These are phyloP conservation scores for Metarhizium brunneum DNA, from an alignment of 2,329 filamentous ascomycete genomes.

Conservation along the genomic window DNA sequence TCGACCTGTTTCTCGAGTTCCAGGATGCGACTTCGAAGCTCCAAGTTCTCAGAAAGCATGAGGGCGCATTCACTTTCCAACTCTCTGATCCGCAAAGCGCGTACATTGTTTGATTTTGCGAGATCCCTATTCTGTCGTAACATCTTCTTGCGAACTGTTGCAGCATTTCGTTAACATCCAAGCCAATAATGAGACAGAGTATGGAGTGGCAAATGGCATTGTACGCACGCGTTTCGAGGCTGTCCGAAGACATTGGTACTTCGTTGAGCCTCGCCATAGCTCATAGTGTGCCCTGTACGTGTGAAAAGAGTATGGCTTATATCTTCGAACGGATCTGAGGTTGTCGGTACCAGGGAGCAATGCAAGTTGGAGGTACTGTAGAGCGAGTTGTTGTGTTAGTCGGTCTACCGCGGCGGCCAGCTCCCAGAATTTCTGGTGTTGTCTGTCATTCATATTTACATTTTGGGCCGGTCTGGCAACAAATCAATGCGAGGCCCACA, in stretches of 20 bases:
- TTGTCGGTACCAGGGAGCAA: background rate
- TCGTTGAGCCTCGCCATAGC: constrained; percentile 77
- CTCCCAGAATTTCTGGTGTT: constrained; percentile 13
- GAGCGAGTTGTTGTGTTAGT: constrained; percentile 4
- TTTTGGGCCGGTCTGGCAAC: constrained; percentile 17
- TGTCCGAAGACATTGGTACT: constrained; percentile 57
- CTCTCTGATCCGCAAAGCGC: constrained; percentile 66
- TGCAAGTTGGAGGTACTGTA: background rate
- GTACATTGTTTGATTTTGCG: constrained; percentile 66
- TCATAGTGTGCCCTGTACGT: constrained; percentile 21
- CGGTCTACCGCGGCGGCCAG: constrained; percentile 4
- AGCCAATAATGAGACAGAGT: background rate
- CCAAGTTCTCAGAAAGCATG: constrained; percentile 70
- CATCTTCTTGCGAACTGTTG: constrained; percentile 65
- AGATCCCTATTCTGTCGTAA: constrained; percentile 79
- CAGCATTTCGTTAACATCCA: background rate
- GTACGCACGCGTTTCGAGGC: constrained; percentile 59
- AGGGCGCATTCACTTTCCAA: constrained; percentile 68
- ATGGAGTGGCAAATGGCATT: background rate
- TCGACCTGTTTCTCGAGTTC: constrained; percentile 60
- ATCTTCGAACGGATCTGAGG: background rate
- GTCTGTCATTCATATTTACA: constrained; percentile 26
- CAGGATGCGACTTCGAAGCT: constrained; percentile 60
- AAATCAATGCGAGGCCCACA: constrained; percentile 8
- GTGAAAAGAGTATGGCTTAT: background rate